phyloP scores from a whole-genome alignment of 495 filamentous ascomycete genomes.

The Neurospora cerealis region DNA sequence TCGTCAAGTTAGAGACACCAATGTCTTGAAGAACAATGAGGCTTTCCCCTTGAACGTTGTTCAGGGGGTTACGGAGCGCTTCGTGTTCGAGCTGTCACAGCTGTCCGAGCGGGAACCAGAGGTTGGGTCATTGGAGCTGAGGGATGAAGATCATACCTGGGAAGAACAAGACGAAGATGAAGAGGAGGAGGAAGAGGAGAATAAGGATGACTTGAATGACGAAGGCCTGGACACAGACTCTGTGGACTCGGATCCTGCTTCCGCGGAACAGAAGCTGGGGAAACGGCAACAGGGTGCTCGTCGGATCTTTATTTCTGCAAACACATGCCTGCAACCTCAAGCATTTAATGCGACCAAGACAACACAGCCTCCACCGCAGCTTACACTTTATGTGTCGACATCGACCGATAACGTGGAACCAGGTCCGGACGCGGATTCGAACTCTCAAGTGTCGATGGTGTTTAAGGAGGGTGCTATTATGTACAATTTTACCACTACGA shows the following conservation, averaged over 20 bases:
- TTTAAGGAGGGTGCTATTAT: slow-evolving; percentile 53
- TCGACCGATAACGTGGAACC: slow-evolving; percentile 54
- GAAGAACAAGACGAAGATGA: slow-evolving; percentile 1
- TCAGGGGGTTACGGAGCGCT: slow-evolving; percentile 40
- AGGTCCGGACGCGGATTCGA: slow-evolving; percentile 44
- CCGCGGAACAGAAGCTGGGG: slow-evolving; percentile 6
- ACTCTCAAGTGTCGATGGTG: slow-evolving; percentile 30
- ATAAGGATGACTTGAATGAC: neutral
- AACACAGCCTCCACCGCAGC: slow-evolving; percentile 48
- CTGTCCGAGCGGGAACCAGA: slow-evolving; percentile 7
- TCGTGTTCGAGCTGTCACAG: slow-evolving; percentile 19
- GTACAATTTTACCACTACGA: slow-evolving; percentile 40
- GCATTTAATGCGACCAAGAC: slow-evolving; percentile 31
- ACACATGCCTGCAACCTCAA: slow-evolving; percentile 65
- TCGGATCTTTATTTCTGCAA: slow-evolving; percentile 68
- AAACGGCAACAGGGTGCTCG: slow-evolving; percentile 24
- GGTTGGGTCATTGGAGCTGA: slow-evolving; percentile 8
- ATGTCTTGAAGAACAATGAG: slow-evolving; percentile 53
- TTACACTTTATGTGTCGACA: slow-evolving; percentile 69
- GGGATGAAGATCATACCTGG: slow-evolving; percentile 1
- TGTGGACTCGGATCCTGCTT: neutral
- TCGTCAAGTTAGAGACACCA: slow-evolving; percentile 32
- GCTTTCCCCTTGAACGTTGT: slow-evolving; percentile 43
- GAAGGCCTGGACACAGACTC: neutral
- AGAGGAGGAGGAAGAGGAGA: slow-evolving; percentile 4